Evolutionary conservation across 345 rosid genomes (phyloP), one percentile per base, ranked within the genome.

Genomic region (Eucalyptus viminalis): DNA sequence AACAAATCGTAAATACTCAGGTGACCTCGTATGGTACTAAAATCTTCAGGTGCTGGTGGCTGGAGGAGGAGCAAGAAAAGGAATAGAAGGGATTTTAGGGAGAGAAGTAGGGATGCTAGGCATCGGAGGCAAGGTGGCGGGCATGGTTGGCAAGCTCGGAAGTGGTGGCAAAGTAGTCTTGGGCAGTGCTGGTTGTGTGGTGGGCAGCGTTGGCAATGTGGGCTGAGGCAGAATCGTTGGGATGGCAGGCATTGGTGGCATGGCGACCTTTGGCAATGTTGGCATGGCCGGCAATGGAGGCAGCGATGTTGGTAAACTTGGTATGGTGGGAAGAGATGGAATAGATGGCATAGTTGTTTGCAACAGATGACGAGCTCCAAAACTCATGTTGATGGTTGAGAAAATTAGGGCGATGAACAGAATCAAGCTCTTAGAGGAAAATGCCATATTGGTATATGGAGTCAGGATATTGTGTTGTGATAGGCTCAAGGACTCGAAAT

Each of bases 281-380:
- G 83, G 83, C 47, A 76, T 76, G 9, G 47, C 8, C 6, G 67
- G 67, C 67, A 60, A 25, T 27, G 67, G 67, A 60, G 67, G 67
- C 67, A 60, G 4, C 1, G 67, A 60, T 27, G 67, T 60, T 60
- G 67, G 67, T 60, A 60, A 60, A 60, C 8, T 60, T 60, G 67
- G 67, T 60, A 60, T 25, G 31, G 67, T 60, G 67, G 67, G 67
- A 60, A 60, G 45, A 22, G 47, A 44, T 3, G 88, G 88, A 4
- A 49, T n/a, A 54, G 88, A 60, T 34, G 88, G 88, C 45, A 14
- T 60, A 47, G 40, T 54, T 24, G 72, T 54, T 72, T 92, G 91
- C 50, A 56, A 51, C 14, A 92, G 90, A 49, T 90, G 89, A 58
- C 92, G 88, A 24, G 91, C 93, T 21, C 88, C 91, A 3, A 86